Percentiles rank a stretch among this genome's conserved stretches.
Conservation (phyloP, 306 rosid genomes). For the Fagus sylvatica region DNA sequence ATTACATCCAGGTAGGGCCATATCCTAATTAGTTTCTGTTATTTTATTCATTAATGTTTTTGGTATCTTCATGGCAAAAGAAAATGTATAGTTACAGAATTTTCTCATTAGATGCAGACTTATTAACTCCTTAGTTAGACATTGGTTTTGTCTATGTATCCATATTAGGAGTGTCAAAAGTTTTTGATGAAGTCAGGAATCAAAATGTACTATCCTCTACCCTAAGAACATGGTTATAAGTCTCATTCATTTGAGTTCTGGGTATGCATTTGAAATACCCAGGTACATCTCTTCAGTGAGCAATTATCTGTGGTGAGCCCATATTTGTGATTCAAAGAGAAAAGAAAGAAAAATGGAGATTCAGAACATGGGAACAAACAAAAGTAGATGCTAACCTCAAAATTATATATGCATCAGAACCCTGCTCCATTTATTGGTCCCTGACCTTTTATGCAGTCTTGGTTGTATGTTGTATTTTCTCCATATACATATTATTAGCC, state of each 20-base stretch:
- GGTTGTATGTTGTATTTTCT: background rate
- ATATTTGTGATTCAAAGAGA: no score
- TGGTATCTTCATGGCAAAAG: background rate
- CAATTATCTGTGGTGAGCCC: no score
- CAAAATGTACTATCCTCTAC: background rate
- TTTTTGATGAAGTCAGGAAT: background rate
- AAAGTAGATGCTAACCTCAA: background rate
- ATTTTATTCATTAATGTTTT: background rate
- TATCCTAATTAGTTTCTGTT: background rate
- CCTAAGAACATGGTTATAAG: background rate
- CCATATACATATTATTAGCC: constrained; percentile 4
- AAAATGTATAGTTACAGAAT: background rate
- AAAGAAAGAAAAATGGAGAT: background rate
- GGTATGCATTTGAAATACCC: background rate
- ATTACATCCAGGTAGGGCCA: constrained; percentile 75
- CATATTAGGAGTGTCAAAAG: background rate
- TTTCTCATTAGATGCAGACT: background rate
- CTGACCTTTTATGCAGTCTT: constrained; percentile 9
- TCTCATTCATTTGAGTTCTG: background rate
- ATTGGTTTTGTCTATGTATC: background rate
- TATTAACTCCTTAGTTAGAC: background rate
- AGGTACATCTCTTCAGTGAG: background rate
- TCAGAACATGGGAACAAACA: background rate
- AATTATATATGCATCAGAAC: background rate
- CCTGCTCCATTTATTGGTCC: background rate